Conservation (phyloP, 1,284 basidiomycete species). For the Irpex sp. region DNA sequence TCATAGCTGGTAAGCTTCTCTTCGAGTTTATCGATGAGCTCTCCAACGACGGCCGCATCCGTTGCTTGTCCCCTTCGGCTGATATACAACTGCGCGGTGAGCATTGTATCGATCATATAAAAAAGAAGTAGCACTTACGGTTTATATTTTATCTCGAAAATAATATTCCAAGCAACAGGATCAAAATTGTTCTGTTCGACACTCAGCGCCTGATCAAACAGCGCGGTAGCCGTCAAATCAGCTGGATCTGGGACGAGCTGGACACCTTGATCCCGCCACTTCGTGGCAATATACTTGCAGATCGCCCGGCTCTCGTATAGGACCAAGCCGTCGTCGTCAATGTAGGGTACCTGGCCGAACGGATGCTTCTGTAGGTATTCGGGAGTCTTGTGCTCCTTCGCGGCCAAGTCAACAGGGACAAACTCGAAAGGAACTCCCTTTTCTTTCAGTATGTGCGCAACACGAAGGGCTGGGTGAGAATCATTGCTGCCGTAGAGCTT, state of each 20-base stretch:
- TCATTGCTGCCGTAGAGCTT: background rate
- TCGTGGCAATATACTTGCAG: slow-evolving; percentile 42
- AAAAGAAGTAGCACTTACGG: slow-evolving; percentile 32
- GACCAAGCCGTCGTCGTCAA: slow-evolving; percentile 48
- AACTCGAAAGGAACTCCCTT: slow-evolving; percentile 37
- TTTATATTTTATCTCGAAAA: slow-evolving; percentile 44
- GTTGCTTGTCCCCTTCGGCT: background rate
- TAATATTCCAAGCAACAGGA: slow-evolving; percentile 34
- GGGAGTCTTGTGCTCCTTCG: slow-evolving; percentile 44
- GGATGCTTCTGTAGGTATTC: slow-evolving; percentile 49
- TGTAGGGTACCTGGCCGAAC: slow-evolving; percentile 64
- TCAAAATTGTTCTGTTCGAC: slow-evolving; percentile 54
- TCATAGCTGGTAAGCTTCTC: slow-evolving; percentile 43
- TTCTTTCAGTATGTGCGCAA: background rate
- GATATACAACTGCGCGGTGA: background rate
- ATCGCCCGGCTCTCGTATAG: slow-evolving; percentile 55
- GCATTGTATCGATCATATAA: background rate
- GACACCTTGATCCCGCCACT: slow-evolving; percentile 37
- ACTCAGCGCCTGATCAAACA: slow-evolving; percentile 26
- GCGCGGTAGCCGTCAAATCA: slow-evolving; percentile 34
- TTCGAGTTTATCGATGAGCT: slow-evolving; percentile 6
- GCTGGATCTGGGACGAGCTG: slow-evolving; percentile 26
- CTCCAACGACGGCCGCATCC: background rate
- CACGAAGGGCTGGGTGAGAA: background rate
- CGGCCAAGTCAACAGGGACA: slow-evolving; percentile 36